Percentiles rank a stretch among this genome's conserved stretches.
Conservation (phyloP, 768 basidiomycete genomes). For the Tricholoma matsutake region DNA sequence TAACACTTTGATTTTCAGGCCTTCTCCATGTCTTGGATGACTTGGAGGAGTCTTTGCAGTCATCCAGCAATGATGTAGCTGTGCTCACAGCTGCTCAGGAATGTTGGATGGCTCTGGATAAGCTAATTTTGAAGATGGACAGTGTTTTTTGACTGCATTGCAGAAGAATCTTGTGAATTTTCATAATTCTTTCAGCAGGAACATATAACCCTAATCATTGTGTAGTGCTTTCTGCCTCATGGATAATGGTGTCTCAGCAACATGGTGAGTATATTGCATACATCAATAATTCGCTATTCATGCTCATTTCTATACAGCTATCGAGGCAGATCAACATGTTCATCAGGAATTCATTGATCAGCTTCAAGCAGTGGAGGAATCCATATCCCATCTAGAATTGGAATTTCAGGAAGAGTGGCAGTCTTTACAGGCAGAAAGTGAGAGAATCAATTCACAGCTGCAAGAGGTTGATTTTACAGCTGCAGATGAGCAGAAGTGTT, state of each 20-base stretch:
- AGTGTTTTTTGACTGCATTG: constrained; percentile 79
- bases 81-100: constrained; percentile 58
- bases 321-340: constrained; percentile 72
- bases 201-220: background rate
- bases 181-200: constrained; percentile 7
- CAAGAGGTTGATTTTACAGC: constrained; percentile 36
- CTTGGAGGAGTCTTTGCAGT: constrained; percentile 54
- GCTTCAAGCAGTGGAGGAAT: constrained; percentile 56
- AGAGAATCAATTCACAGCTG: constrained; percentile 46
- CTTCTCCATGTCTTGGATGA: constrained; percentile 63
- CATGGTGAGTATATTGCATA: constrained; percentile 51
- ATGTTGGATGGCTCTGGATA: constrained; percentile 61
- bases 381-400: constrained; percentile 54
- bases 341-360: constrained; percentile 72
- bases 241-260: constrained; percentile 63
- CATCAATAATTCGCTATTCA: constrained; percentile 1
- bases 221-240: constrained; percentile 73
- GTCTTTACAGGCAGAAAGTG: constrained; percentile 52
- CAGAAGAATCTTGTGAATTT: constrained; percentile 75
- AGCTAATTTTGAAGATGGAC: constrained; percentile 75
- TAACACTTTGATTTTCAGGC: constrained; percentile 40
- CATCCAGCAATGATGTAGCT: constrained; percentile 40
- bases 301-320: constrained; percentile 39
- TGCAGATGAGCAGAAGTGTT: constrained; percentile 49
- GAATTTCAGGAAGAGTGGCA: constrained; percentile 57